Evolutionary conservation across 1,284 basidiomycete species (phyloP), one percentile per base, ranked within the genome.

Genomic region (Sanghuangporus sanghuang): DNA sequence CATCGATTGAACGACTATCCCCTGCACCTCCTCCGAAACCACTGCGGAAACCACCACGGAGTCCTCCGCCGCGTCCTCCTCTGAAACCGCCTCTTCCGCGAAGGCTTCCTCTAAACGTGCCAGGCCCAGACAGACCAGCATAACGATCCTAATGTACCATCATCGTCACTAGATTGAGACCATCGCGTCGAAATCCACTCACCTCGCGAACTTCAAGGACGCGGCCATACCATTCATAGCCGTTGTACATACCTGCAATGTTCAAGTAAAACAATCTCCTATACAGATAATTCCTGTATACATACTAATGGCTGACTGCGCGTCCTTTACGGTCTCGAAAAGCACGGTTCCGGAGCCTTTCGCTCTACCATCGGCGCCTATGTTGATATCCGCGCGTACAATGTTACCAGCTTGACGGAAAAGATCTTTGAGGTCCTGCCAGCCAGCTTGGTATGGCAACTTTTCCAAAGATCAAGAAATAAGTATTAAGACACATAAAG

Each of bases 381-480:
- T 91, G 71, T 95, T 95, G 70, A 98, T 91, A 73, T 99, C 96
- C 62, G 96, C 95, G 46, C 96, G 87, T 66, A 97, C 86, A 70
- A 98, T 95, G 72, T 92, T 93, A 32, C 96, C 96, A 46, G 96
- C 93, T 38, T 92, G 86, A 62, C 96, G 87, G 87, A 98, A 98
- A 38, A 98, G 80, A 74, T 98, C 96, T 75, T 98, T 99, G 64
- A 99, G 81, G 73, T 99, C 96, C 75, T 99, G 96, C 96, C 96
- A 99, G 46, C 94, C 94, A 38, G 95, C 95, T 76, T 95, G 93
- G 72, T 93, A 93, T 0, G 96, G 96, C 23, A 98, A 77, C 95
- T 97, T 70, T 68, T 64, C 60, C 2, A 44, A 68, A 46, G 9
- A 18, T 50, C 23, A 27, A 42, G 1, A 56, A 57, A 40, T 18